Evolutionary conservation across 305 asterid species (phyloP).

Genomic region (Fraxinus baroniana): DNA sequence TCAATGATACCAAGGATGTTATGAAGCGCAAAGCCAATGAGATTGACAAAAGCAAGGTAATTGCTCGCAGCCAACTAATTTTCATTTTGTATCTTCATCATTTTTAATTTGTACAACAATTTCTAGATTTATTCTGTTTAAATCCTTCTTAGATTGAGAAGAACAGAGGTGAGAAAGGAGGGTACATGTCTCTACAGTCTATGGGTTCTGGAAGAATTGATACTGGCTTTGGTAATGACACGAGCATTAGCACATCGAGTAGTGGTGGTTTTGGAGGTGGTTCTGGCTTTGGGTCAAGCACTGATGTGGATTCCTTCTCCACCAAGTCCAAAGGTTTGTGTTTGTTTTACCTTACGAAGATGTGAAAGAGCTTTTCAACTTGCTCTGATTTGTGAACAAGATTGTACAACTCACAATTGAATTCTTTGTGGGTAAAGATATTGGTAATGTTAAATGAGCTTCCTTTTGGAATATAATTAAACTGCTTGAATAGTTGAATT

Average conservation of each 20-base stretch:
- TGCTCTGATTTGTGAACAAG: background rate
- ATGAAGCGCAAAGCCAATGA: conserved; percentile 80
- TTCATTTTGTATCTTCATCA: background rate
- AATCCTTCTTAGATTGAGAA: conserved; percentile 50
- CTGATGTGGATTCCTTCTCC: conserved; percentile 56
- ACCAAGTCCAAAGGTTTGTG: conserved; percentile 56
- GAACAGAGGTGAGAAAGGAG: conserved; percentile 59
- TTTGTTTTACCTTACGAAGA: conserved; percentile 1
- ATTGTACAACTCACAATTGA: background rate
- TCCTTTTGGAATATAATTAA: background rate
- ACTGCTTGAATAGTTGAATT: background rate
- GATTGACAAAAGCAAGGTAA: conserved; percentile 82
- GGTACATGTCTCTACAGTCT: conserved; percentile 49
- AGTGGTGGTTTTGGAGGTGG: conserved; percentile 58
- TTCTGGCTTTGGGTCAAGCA: conserved; percentile 50
- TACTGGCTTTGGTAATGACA: conserved; percentile 53
- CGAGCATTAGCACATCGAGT: conserved; percentile 37
- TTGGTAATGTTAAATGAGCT: background rate
- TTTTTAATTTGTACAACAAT: background rate
- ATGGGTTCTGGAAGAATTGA: conserved; percentile 57
- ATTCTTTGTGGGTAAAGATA: background rate
- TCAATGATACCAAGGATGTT: conserved; percentile 69
- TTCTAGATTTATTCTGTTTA: conserved; percentile 11
- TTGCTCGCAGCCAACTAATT: background rate
- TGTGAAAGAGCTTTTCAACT: background rate